Base-by-base conservation (phyloP, 2,329 filamentous ascomycete genomes). In the Cladosporium oxysporum region DNA sequence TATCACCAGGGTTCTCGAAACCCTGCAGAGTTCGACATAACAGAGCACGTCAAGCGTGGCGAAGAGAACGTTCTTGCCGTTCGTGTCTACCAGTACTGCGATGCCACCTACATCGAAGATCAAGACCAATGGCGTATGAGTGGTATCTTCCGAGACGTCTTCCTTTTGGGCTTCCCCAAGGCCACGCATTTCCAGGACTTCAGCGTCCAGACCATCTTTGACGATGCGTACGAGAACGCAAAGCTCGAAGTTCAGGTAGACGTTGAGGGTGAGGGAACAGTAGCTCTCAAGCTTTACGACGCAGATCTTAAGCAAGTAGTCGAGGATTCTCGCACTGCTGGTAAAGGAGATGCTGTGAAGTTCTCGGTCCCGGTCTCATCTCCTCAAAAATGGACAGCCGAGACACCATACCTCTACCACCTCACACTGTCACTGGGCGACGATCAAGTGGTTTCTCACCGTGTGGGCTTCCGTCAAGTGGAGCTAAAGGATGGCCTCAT, bases 1-100 rank as follows among this genome's bases (percentile, higher is more conserved):
- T 91, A 91, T 71, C 86, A 86, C 2, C 88, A 91, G 72, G 90
- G 89, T 0, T 85, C 85, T 11, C 82, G 89, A 44, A 91, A 91
- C 70, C 83, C 89, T 0, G 83, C 87, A 8, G 90, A 92, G 72
- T 91, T 91, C 70, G 90, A 91, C 67, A 79, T 91, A 14, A 87
- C 87, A 0, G 70, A 78, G 0, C 77, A 82, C 35, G 77, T 91
- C 1, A 74, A 78, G 23, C 73, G 74, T 7, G 76, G 76, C 5
- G 79, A 71, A 3, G 77, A 81, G 55, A 91, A 91, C 68, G 80
- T 79, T 1, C 73, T 91, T 1, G 81, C 84, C 11, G 87, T 91
- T 0, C 81, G 84, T n/a, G 89, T 91, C 0, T 91, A 91, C 68
- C 88, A 91, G 72, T 90, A 86, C 81, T 90, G 83, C 37, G 88